These are phyloP conservation scores for Colletotrichum sublineola DNA, from an alignment of 2,329 filamentous ascomycete species.

Conservation along the genomic window DNA sequence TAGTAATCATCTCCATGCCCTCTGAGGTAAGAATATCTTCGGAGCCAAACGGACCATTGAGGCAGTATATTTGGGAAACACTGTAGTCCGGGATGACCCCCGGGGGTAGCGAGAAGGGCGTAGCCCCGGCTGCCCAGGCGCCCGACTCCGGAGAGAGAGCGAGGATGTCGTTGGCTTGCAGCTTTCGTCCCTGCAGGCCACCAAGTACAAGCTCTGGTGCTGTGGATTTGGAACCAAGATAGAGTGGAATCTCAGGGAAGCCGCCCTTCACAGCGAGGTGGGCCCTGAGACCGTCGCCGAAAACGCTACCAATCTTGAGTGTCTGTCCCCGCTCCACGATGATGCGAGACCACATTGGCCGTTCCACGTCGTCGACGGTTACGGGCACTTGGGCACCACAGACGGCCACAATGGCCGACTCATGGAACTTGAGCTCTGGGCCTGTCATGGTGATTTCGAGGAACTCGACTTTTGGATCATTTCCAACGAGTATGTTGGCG, in stretches of 20 bases:
- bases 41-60: slow-evolving; percentile 51
- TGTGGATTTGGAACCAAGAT: slow-evolving; percentile 71
- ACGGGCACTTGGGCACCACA: slow-evolving; percentile 9
- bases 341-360: slow-evolving; percentile 19
- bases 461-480: slow-evolving; percentile 62
- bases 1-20: slow-evolving; percentile 69
- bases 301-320: slow-evolving; percentile 57
- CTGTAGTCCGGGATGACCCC: slow-evolving; percentile 35
- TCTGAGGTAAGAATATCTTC: slow-evolving; percentile 54
- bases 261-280: slow-evolving; percentile 68
- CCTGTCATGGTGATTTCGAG: slow-evolving; percentile 57
- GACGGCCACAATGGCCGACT: slow-evolving; percentile 4
- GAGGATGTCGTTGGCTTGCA: slow-evolving; percentile 67
- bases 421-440: slow-evolving; percentile 8
- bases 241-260: slow-evolving; percentile 61
- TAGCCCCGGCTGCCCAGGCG: slow-evolving; percentile 20
- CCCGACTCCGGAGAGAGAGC: slow-evolving; percentile 51
- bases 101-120: slow-evolving; percentile 8
- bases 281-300: slow-evolving; percentile 65
- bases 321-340: slow-evolving; percentile 2
- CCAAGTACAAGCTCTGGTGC: slow-evolving; percentile 69
- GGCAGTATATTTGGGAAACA: slow-evolving; percentile 45
- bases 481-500: slow-evolving; percentile 72
- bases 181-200: slow-evolving; percentile 69
- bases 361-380: not conserved